Percentiles rank a stretch among this genome's conserved stretches.
Evolutionary conservation across 352 stramenopile species (phyloP).

Genomic region (Globisporangium parvum): DNA sequence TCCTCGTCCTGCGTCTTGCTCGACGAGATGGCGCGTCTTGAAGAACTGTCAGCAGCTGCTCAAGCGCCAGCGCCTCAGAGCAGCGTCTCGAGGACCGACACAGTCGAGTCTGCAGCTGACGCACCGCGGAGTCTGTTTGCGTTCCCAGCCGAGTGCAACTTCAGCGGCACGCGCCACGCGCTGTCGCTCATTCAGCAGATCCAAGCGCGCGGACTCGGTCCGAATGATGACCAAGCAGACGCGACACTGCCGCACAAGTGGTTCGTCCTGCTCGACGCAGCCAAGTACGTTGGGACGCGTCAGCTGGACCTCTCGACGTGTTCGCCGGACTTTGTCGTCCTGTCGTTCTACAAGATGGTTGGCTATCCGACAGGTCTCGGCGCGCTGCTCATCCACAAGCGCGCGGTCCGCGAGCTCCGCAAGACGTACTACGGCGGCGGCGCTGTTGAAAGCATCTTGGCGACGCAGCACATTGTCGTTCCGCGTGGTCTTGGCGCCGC

Average conservation of each 20-base stretch:
- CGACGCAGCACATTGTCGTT: slow-evolving; percentile 29
- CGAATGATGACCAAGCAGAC: background rate
- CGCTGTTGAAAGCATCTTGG: slow-evolving; percentile 56
- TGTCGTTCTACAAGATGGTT: slow-evolving; percentile 87
- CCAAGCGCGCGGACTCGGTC: slow-evolving; percentile 14
- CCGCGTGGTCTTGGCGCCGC: slow-evolving; percentile 16
- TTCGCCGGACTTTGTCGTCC: slow-evolving; percentile 53
- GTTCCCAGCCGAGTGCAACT: slow-evolving; percentile 76
- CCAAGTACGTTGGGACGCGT: slow-evolving; percentile 57
- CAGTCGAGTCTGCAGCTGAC: slow-evolving; percentile 2
- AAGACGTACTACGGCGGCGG: slow-evolving; percentile 65
- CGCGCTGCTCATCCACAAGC: slow-evolving; percentile 47
- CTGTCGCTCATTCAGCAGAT: slow-evolving; percentile 37
- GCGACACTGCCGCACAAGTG: slow-evolving; percentile 14
- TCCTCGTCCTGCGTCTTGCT: slow-evolving; percentile 26
- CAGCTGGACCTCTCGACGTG: slow-evolving; percentile 40
- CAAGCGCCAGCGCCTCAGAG: background rate
- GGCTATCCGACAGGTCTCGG: slow-evolving; percentile 67
- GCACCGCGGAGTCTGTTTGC: slow-evolving; percentile 41
- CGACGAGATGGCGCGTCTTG: slow-evolving; percentile 31
- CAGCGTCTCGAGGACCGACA: background rate
- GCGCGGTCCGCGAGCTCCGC: slow-evolving; percentile 26
- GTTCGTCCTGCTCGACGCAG: slow-evolving; percentile 67
- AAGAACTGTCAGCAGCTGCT: slow-evolving; percentile 1
- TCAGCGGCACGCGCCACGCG: slow-evolving; percentile 50